Percentiles rank a stretch among this genome's conserved stretches.
Evolutionary conservation across 192 early-diverging fungal genomes (phyloP).

Genomic region (Spizellomyces punctatus): DNA sequence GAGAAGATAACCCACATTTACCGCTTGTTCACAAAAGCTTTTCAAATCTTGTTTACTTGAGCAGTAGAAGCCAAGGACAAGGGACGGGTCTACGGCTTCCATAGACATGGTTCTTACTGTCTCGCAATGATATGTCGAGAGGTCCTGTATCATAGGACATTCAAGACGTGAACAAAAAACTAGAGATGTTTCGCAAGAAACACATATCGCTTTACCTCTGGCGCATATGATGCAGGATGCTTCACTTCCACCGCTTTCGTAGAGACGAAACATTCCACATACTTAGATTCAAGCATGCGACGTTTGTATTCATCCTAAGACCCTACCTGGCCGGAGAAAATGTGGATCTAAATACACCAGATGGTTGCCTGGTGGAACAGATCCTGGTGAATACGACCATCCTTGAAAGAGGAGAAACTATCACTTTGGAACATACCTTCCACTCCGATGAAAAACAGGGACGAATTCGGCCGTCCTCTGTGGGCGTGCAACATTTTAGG

Average conservation of each 20-base stretch:
- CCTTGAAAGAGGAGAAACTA: too few species aligned
- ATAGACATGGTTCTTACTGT: constrained; percentile 75
- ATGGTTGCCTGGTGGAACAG: constrained; percentile 54
- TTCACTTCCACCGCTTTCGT: constrained; percentile 39
- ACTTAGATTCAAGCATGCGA: not conserved
- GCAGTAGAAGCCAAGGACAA: constrained; percentile 91
- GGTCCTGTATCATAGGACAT: constrained; percentile 49
- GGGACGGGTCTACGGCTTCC: constrained; percentile 84
- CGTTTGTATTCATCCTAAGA: not conserved
- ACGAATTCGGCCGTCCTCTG: constrained; percentile 92
- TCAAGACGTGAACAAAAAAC: not conserved
- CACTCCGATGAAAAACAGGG: constrained; percentile 88
- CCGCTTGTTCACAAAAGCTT: not conserved
- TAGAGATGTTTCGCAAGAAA: not conserved
- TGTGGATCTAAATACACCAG: constrained; percentile 95
- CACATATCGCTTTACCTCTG: not conserved
- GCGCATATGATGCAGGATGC: constrained; percentile 35
- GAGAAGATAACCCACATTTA: not conserved
- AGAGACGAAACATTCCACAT: not conserved
- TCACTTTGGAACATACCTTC: constrained; percentile 57
- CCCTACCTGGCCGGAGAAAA: constrained; percentile 69
- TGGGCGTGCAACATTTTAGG: not conserved
- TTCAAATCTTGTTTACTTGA: constrained; percentile 30
- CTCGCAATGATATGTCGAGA: constrained; percentile 82
- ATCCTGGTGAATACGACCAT: too few species aligned